phyloP scores from a whole-genome alignment of 2,329 filamentous ascomycete species.

The Penicillium oxalicum region DNA sequence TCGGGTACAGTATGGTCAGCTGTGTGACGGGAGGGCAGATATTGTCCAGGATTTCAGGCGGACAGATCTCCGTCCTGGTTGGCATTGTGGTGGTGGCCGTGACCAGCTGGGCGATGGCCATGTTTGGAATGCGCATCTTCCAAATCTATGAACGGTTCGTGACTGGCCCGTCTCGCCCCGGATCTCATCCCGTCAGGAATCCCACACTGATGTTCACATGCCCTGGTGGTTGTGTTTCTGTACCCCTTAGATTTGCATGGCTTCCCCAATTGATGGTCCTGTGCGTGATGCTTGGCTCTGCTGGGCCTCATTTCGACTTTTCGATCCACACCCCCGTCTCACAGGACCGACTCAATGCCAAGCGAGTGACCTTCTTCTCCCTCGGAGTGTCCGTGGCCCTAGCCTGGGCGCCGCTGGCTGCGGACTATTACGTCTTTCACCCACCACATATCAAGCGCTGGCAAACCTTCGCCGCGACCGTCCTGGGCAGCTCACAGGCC shows the following conservation, averaged over 20 bases:
- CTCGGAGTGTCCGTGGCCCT: conserved; percentile 33
- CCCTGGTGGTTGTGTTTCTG: not conserved
- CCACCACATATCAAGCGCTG: conserved; percentile 32
- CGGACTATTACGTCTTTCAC: conserved; percentile 44
- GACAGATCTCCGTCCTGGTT: conserved; percentile 33
- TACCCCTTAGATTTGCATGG: conserved; percentile 32
- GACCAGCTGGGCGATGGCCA: conserved; percentile 31
- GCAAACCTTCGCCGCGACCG: conserved; percentile 36
- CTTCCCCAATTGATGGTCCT: conserved; percentile 39
- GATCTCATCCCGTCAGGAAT: no score
- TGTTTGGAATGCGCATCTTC: conserved; percentile 39
- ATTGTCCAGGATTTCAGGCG: conserved; percentile 38
- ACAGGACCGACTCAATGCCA: conserved; percentile 27
- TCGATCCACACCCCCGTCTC: conserved; percentile 24
- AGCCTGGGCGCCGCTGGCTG: conserved; percentile 31
- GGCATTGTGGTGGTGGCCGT: conserved; percentile 36
- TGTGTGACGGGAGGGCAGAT: conserved; percentile 41
- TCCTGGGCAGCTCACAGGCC: conserved; percentile 29
- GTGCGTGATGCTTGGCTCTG: conserved; percentile 37
- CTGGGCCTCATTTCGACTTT: conserved; percentile 35
- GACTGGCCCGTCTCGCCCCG: not conserved
- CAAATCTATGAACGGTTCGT: conserved; percentile 40
- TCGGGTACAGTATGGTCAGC: conserved; percentile 42
- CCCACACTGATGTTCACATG: no score
- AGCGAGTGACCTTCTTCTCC: conserved; percentile 34